Evolutionary conservation across 331 rosid genomes (phyloP), one percentile per base, ranked within the genome.

Genomic region (Erythrophleum ivorense): DNA sequence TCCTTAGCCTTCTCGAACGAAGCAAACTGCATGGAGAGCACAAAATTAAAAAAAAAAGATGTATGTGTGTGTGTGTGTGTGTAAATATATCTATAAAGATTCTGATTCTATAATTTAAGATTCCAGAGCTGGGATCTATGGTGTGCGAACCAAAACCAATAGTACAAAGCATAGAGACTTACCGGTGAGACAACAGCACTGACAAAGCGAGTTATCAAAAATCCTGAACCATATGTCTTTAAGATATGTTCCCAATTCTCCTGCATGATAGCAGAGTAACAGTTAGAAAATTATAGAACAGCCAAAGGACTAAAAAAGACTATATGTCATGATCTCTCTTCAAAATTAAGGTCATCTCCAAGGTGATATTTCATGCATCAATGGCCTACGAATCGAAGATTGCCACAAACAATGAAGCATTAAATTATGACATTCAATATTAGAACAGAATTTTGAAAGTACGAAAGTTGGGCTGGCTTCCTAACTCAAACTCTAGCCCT

Each of bases 141-240:
- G 7, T 52, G 21, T 15, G 71, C 75, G 19, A 24, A 34, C 40
- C 38, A 68, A 78, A 65, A 76, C 31, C 46, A 79, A 79, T 38
- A 76, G 58, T 52, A 63, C 50, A 62, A 49, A 80, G 40, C 57
- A 69, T 46, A 64, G 64, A 82, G 81, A 87, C 94, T 12, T 85
- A 95, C 98, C 92, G 94, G 97, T 9, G 98, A 91, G 81, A 91
- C 97, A 48, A 78, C 72, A 8, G 88, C 73, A n/a, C 92, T 87
- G 85, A 93, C 91, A 83, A 95, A 93, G 80, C 88, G 89, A 77
- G 96, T 84, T 41, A 95, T 79, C 84, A 95, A 81, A 85, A 85
- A 88, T 80, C 96, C 97, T 40, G 98, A 76, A 68, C 94, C 99
- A 85, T 88, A 95, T 36, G 87, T 91, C 78, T 87, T 76, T 3